phyloP scores from a whole-genome alignment of 2,329 filamentous ascomycete species.

The Cadophora sp. region DNA sequence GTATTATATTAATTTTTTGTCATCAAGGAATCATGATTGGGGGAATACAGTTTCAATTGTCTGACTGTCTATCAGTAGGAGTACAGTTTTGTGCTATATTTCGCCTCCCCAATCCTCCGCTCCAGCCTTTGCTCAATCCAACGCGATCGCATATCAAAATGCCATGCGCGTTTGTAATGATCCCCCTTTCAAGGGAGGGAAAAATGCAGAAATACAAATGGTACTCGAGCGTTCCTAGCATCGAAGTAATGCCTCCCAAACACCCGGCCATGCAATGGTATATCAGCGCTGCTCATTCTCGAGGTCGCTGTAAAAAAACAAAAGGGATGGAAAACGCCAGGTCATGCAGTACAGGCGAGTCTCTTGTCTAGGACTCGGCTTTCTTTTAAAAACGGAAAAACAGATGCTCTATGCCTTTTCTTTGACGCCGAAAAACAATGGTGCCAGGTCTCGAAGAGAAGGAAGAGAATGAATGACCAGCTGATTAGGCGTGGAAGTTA shows the following conservation, averaged over 20 bases:
- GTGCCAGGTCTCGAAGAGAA: conserved; percentile 4
- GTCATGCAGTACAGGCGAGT: conserved; percentile 33
- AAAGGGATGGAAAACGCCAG: conserved; percentile 33
- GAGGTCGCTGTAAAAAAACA: conserved; percentile 31
- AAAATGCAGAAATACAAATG: conserved; percentile 26
- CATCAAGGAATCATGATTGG: not conserved
- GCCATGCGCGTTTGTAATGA: not conserved
- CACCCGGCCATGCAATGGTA: conserved; percentile 39
- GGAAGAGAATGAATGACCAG: conserved; percentile 4
- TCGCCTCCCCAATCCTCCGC: not conserved
- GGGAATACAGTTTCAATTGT: conserved; percentile 3
- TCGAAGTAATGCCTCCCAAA: conserved; percentile 31
- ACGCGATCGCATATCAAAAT: conserved; percentile 1
- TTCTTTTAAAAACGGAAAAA: conserved; percentile 29
- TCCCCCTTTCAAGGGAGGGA: conserved; percentile 3
- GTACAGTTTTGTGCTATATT: not conserved
- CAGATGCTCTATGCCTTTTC: conserved; percentile 24
- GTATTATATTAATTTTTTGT: not conserved
- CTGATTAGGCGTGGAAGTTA: conserved; percentile 44
- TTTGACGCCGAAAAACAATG: conserved; percentile 9
- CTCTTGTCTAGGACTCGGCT: conserved; percentile 28
- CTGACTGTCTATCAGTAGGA: conserved; percentile 5
- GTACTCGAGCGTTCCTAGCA: conserved; percentile 28
- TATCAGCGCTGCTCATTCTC: conserved; percentile 31
- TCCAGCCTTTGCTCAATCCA: conserved; percentile 16